These are phyloP conservation scores for Crucibulum laeve DNA, from an alignment of 768 basidiomycete species.

Conservation along the genomic window DNA sequence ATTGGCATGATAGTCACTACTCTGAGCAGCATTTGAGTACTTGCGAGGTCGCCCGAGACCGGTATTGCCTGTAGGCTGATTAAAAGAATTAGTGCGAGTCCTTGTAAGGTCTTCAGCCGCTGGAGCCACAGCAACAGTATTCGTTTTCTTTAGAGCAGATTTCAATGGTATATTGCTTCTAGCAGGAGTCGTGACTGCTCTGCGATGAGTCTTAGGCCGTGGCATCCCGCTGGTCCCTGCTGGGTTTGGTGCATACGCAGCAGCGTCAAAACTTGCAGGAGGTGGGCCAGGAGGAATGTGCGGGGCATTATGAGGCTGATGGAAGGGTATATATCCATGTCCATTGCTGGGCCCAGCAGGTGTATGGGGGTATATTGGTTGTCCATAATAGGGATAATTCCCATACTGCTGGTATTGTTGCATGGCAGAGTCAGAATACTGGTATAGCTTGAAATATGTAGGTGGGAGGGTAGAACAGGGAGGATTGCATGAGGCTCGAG, in stretches of 20 bases:
- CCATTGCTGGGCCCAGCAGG: constrained; percentile 29
- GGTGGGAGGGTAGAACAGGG: constrained; percentile 4
- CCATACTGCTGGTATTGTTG: constrained; percentile 32
- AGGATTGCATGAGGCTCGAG: neutral
- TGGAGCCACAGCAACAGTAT: constrained; percentile 2
- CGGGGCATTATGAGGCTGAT: constrained; percentile 19
- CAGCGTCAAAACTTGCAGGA: constrained; percentile 23
- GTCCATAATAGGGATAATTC: constrained; percentile 41
- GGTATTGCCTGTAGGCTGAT: constrained; percentile 7
- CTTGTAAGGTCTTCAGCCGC: constrained; percentile 25
- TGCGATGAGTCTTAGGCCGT: constrained; percentile 30
- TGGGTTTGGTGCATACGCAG: constrained; percentile 17
- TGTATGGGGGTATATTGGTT: constrained; percentile 37
- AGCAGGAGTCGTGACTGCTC: constrained; percentile 19
- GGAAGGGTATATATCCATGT: constrained; percentile 33
- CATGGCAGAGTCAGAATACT: constrained; percentile 15
- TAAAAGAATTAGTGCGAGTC: constrained; percentile 37
- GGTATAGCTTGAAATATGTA: constrained; percentile 8
- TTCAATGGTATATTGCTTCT: constrained; percentile 25
- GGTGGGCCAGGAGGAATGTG: constrained; percentile 9
- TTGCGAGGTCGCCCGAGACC: constrained; percentile 21
- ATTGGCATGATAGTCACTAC: constrained; percentile 4
- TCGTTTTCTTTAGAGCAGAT: constrained; percentile 51
- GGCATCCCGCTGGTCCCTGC: constrained; percentile 12
- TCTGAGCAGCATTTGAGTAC: constrained; percentile 16